These are phyloP conservation scores for Cladosporium sp. DNA, from an alignment of 2,329 filamentous ascomycete species.

Conservation along the genomic window DNA sequence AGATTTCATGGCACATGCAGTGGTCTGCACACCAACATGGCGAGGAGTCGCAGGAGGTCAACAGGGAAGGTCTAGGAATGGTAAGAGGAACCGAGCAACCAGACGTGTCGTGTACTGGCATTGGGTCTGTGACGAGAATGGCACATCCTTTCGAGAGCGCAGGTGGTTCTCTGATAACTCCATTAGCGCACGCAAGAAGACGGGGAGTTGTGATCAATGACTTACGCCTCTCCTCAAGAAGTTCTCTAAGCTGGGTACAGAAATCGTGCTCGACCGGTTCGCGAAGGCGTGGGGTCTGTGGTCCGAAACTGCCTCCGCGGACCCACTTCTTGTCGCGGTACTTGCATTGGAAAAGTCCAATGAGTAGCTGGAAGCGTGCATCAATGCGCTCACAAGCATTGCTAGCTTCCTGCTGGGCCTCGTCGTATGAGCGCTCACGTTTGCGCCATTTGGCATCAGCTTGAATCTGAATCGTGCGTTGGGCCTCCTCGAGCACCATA, in stretches of 20 bases:
- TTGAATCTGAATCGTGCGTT: constrained; percentile 43
- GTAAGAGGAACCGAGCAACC: constrained; percentile 40
- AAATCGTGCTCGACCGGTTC: constrained; percentile 35
- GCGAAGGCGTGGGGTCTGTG: constrained; percentile 36
- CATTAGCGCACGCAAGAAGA: too few species aligned
- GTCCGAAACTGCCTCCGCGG: constrained; percentile 33
- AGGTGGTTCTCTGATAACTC: constrained; percentile 35
- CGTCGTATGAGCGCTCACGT: constrained; percentile 26
- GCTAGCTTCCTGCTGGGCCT: constrained; percentile 31
- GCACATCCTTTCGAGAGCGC: constrained; percentile 33
- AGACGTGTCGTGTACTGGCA: constrained; percentile 40
- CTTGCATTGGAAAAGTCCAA: constrained; percentile 45
- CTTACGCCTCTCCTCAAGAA: constrained; percentile 43
- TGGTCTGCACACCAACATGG: not conserved
- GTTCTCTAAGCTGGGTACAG: constrained; percentile 32
- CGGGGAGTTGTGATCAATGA: not conserved
- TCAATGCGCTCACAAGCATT: constrained; percentile 43
- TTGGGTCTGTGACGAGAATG: constrained; percentile 36
- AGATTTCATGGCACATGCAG: not conserved
- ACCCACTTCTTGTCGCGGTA: constrained; percentile 40
- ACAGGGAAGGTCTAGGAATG: constrained; percentile 21
- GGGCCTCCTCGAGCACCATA: constrained; percentile 46
- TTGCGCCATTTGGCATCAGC: constrained; percentile 35
- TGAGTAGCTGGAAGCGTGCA: constrained; percentile 40
- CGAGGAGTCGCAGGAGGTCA: not conserved